These are phyloP conservation scores for Fusarium decemcellulare DNA, from an alignment of 2,329 filamentous ascomycete species.

Conservation along the genomic window DNA sequence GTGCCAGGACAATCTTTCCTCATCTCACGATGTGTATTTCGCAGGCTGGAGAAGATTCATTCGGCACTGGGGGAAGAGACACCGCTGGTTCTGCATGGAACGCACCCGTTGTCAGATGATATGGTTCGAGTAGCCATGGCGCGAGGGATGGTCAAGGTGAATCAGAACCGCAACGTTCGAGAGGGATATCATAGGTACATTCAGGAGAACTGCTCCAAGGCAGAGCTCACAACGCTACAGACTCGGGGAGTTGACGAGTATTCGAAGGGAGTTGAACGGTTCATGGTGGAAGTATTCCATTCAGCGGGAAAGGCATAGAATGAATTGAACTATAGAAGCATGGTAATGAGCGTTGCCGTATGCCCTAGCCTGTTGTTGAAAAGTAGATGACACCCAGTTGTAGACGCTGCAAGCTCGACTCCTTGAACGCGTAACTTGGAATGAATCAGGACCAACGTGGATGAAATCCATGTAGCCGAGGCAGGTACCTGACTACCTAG, in stretches of 20 bases:
- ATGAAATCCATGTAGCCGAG: no score
- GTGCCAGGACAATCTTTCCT: no score
- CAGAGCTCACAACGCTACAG: slow-evolving; percentile 12
- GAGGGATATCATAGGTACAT: slow-evolving; percentile 8
- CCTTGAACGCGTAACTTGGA: no score
- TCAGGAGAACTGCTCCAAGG: slow-evolving; percentile 5
- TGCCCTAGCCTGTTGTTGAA: no score
- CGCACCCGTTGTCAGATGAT: slow-evolving; percentile 10
- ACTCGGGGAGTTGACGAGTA: slow-evolving; percentile 3
- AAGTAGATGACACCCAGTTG: no score
- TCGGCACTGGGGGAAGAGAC: neutral
- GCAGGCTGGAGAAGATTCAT: slow-evolving; percentile 9
- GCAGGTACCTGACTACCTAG: no score
- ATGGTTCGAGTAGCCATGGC: neutral
- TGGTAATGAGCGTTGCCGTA: no score
- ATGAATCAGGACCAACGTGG: no score
- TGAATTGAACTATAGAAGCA: no score
- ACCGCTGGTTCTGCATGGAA: slow-evolving; percentile 15
- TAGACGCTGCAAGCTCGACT: no score
- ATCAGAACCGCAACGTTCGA: slow-evolving; percentile 9
- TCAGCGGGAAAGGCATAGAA: slow-evolving; percentile 2
- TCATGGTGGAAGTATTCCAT: slow-evolving; percentile 12
- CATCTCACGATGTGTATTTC: neutral
- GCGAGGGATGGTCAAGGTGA: slow-evolving; percentile 8
- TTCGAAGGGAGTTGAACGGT: neutral